Evolutionary conservation across 352 stramenopile species (phyloP).

Genomic region (Globisporangium yorkense): DNA sequence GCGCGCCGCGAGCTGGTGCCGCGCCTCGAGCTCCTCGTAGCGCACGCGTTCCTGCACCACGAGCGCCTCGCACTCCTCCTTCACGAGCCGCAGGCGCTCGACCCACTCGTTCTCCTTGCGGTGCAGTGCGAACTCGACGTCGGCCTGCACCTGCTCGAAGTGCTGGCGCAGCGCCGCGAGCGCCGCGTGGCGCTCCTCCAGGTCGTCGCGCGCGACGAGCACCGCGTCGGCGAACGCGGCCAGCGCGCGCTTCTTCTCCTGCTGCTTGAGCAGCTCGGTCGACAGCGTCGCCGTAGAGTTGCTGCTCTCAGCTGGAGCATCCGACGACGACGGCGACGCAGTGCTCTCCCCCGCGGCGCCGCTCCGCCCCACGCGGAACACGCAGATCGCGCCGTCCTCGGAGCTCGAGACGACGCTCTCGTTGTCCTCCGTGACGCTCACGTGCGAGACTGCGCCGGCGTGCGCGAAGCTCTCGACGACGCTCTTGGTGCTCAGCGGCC

Average conservation of each 20-base stretch:
- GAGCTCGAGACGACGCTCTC: conserved; percentile 48
- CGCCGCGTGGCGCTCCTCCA: conserved; percentile 57
- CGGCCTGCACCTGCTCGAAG: conserved; percentile 73
- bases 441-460: conserved; percentile 48
- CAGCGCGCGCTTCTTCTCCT: conserved; percentile 23
- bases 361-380: conserved; percentile 30
- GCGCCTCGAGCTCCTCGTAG: conserved; percentile 76
- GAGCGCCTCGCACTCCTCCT: conserved; percentile 73
- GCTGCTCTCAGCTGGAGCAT: neutral
- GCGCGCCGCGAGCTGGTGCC: conserved; percentile 55
- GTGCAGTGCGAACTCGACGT: conserved; percentile 81
- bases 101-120: conserved; percentile 88
- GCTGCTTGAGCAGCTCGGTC: conserved; percentile 9
- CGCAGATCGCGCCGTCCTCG: conserved; percentile 54
- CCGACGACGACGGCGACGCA: neutral
- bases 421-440: conserved; percentile 72
- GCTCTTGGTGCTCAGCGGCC: conserved; percentile 43
- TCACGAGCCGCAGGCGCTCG: conserved; percentile 68
- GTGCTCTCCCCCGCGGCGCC: neutral
- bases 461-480: conserved; percentile 50
- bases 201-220: conserved; percentile 66
- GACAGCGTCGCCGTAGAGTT: neutral
- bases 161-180: conserved; percentile 56
- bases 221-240: conserved; percentile 39
- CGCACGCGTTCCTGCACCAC: conserved; percentile 68